A percentile compares a stretch with the other conserved stretches of the same genome.
These are phyloP conservation scores for Aureoboletus auriporus DNA, from an alignment of 768 basidiomycete species.

Conservation along the genomic window DNA sequence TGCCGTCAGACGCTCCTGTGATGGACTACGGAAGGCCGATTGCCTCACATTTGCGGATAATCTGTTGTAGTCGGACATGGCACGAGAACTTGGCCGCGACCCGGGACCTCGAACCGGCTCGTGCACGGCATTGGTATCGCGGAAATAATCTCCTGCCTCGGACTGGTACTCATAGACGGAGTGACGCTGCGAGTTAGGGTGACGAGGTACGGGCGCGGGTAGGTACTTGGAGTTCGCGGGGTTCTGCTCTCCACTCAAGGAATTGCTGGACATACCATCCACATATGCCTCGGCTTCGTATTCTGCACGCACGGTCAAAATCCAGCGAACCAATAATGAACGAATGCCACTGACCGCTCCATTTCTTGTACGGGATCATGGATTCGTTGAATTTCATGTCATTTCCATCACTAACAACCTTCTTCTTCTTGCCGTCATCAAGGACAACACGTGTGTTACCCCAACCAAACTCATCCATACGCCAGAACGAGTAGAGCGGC, in stretches of 20 bases:
- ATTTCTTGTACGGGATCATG: slow-evolving; percentile 73
- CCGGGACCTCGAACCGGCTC: slow-evolving; percentile 26
- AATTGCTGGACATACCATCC: slow-evolving; percentile 47
- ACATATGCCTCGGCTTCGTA: slow-evolving; percentile 65
- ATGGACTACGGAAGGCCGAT: slow-evolving; percentile 23
- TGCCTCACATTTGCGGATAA: slow-evolving; percentile 23
- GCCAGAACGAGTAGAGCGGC: slow-evolving; percentile 71
- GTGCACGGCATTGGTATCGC: slow-evolving; percentile 46
- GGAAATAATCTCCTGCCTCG: slow-evolving; percentile 55
- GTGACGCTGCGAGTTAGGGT: slow-evolving; percentile 36
- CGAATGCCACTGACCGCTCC: slow-evolving; percentile 48
- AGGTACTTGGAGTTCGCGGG: slow-evolving; percentile 18
- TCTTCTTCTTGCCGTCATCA: slow-evolving; percentile 65
- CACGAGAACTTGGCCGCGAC: slow-evolving; percentile 31
- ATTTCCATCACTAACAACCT: slow-evolving; percentile 46
- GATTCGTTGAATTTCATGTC: slow-evolving; percentile 74
- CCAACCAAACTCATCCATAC: slow-evolving; percentile 73
- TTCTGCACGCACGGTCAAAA: slow-evolving; percentile 37
- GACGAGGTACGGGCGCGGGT: slow-evolving; percentile 36
- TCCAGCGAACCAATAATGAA: not conserved
- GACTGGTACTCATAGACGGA: slow-evolving; percentile 41
- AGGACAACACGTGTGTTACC: slow-evolving; percentile 62
- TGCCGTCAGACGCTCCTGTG: slow-evolving; percentile 38
- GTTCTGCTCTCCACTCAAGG: slow-evolving; percentile 26
- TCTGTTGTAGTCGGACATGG: slow-evolving; percentile 29